Percentiles rank a stretch among this genome's conserved stretches.
Evolutionary conservation across 495 filamentous ascomycete species (phyloP).

Genomic region (Hypoxylon lienhwacheense): DNA sequence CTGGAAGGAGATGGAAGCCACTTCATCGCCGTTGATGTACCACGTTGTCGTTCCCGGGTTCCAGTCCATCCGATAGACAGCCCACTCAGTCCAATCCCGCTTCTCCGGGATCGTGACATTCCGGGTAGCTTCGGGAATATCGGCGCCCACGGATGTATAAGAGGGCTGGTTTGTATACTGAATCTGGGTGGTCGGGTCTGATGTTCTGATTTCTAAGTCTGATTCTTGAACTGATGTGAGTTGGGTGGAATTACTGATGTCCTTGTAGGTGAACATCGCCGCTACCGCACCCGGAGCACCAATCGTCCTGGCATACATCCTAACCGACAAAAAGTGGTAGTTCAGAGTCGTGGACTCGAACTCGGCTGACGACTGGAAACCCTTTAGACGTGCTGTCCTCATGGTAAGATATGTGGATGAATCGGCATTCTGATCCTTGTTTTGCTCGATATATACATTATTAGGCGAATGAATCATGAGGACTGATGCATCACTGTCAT

Average conservation of each 20-base stretch:
- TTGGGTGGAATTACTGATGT: constrained; percentile 34
- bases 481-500: constrained; percentile 44
- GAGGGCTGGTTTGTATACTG: constrained; percentile 78
- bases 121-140: constrained; percentile 47
- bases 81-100: constrained; percentile 65
- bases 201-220: constrained; percentile 75
- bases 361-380: constrained; percentile 65
- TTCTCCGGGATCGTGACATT: constrained; percentile 51
- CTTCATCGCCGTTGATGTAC: constrained; percentile 63
- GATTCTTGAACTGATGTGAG: constrained; percentile 62
- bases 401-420: constrained; percentile 61
- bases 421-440: constrained; percentile 38
- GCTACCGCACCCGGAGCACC: constrained; percentile 64
- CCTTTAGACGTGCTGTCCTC: constrained; percentile 57
- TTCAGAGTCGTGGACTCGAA: constrained; percentile 59
- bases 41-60: constrained; percentile 60
- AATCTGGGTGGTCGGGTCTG: constrained; percentile 55
- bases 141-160: constrained; percentile 47
- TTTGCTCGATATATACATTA: constrained; percentile 65
- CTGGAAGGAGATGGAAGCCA: constrained; percentile 62
- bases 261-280: constrained; percentile 68
- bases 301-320: constrained; percentile 59
- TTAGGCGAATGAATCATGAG: constrained; percentile 64
- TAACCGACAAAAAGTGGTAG: constrained; percentile 62
- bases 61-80: constrained; percentile 76